phyloP scores from a whole-genome alignment of 2,329 filamentous ascomycete genomes.

The Penicillium sp. region DNA sequence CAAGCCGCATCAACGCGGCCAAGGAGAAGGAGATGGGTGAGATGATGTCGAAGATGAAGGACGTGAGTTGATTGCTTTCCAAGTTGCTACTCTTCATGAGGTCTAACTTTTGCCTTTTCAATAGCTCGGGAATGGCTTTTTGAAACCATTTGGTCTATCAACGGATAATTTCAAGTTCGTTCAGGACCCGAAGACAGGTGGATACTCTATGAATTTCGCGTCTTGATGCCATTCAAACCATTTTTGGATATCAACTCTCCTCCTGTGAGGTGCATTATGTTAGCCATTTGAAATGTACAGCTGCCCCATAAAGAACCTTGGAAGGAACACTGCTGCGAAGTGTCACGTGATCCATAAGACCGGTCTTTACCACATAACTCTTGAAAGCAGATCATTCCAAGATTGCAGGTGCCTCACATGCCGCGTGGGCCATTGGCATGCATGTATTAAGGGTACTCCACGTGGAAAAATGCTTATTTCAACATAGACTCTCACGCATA shows the following conservation, averaged over 20 bases:
- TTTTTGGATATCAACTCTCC: not conserved
- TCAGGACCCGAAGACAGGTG: constrained; percentile 84
- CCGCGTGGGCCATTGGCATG: not conserved
- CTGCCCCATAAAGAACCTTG: not conserved
- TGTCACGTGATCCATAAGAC: not conserved
- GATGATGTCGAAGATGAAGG: constrained; percentile 97
- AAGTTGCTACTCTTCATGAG: not conserved
- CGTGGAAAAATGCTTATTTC: not conserved
- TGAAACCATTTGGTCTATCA: constrained; percentile 90
- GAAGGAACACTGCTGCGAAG: not conserved
- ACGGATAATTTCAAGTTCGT: constrained; percentile 95
- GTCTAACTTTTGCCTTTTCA: constrained; percentile 4
- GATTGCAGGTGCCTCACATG: not conserved
- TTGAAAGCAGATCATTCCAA: not conserved
- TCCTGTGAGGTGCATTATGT: not conserved
- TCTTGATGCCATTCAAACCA: constrained; percentile 17
- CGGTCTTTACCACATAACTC: not conserved
- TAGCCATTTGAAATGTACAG: not conserved
- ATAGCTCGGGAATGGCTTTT: constrained; percentile 79
- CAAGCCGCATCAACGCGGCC: constrained; percentile 68
- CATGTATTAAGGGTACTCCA: not conserved
- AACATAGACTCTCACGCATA: not conserved
- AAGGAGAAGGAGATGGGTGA: constrained; percentile 87
- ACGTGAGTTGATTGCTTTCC: constrained; percentile 49
- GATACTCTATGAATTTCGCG: constrained; percentile 89